A percentile compares a stretch with the other conserved stretches of the same genome.
phyloP scores from a whole-genome alignment of 179 eudicot species.

The Pouteria campechiana region DNA sequence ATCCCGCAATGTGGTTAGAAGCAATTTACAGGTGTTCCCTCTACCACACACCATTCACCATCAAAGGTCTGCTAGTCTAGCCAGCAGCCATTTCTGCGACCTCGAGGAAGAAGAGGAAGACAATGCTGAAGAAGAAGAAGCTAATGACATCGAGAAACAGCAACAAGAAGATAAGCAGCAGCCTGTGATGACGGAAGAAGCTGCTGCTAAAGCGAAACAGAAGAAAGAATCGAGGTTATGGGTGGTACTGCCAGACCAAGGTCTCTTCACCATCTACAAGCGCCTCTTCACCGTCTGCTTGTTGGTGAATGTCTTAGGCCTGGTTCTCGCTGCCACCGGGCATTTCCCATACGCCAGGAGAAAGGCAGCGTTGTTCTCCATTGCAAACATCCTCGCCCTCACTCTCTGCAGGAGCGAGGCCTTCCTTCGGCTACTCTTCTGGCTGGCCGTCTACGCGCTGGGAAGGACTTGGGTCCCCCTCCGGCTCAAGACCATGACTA shows the following conservation, averaged over 20 bases:
- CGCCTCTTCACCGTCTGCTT: conserved; percentile 21
- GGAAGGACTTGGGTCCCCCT: conserved; percentile 28
- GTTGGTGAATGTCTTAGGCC: conserved; percentile 12
- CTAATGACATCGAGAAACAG: conserved; percentile 15
- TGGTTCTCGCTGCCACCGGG: conserved; percentile 21
- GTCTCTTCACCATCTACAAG: conserved; percentile 39
- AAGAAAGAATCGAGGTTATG: conserved; percentile 20
- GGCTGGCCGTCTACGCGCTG: conserved; percentile 19
- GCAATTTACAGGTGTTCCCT: too few relatives aligned
- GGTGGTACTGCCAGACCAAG: conserved; percentile 34
- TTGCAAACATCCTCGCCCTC: conserved; percentile 23
- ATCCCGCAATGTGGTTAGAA: conserved; percentile 4
- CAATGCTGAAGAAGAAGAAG: not conserved
- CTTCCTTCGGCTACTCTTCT: conserved; percentile 19
- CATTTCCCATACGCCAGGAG: conserved; percentile 20
- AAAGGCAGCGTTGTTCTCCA: conserved; percentile 21
- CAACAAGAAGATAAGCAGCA: not conserved
- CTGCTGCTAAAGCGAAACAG: not conserved
- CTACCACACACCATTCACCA: conserved; percentile 7
- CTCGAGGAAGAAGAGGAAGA: conserved; percentile 12
- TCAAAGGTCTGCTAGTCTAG: conserved; percentile 13
- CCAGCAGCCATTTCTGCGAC: conserved; percentile 41
- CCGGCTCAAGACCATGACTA: conserved; percentile 16
- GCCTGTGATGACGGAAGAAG: not conserved
- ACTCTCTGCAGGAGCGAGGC: conserved; percentile 35